Evolutionary conservation across 2,329 filamentous ascomycete genomes (phyloP).

Genomic region (Apiospora arundinis): DNA sequence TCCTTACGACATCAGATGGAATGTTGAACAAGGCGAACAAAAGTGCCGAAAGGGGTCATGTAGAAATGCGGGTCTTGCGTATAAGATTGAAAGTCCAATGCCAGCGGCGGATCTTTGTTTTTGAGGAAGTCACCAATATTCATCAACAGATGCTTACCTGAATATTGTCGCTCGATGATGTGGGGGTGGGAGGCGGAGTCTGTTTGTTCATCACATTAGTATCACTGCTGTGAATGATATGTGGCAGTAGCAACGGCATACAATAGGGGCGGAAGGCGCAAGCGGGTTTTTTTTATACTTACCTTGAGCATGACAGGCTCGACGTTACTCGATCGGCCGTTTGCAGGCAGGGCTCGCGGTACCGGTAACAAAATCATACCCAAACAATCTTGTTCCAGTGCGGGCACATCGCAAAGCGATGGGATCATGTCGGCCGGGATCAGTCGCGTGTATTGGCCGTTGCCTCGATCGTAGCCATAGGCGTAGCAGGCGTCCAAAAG

Average conservation of each 20-base stretch:
- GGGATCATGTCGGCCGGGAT: slow-evolving; percentile 61
- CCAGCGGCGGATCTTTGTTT: background rate
- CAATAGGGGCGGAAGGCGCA: slow-evolving; percentile 11
- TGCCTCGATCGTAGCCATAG: slow-evolving; percentile 60
- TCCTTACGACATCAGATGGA: background rate
- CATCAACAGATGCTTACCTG: slow-evolving; percentile 36
- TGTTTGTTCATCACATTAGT: slow-evolving; percentile 26
- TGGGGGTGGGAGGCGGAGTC: slow-evolving; percentile 33
- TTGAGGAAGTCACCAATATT: background rate
- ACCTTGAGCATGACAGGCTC: slow-evolving; percentile 48
- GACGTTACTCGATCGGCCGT: slow-evolving; percentile 46
- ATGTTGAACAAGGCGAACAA: background rate
- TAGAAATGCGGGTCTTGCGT: background rate
- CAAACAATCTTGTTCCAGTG: slow-evolving; percentile 43
- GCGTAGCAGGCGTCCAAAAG: slow-evolving; percentile 44
- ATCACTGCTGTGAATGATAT: slow-evolving; percentile 4
- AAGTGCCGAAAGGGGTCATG: background rate
- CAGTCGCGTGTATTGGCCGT: slow-evolving; percentile 60
- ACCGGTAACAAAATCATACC: slow-evolving; percentile 57
- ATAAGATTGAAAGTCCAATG: background rate
- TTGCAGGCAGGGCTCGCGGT: slow-evolving; percentile 45
- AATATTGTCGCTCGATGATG: slow-evolving; percentile 37
- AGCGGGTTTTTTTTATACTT: slow-evolving; percentile 35
- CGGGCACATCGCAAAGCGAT: slow-evolving; percentile 52
- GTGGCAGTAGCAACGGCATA: slow-evolving; percentile 23